Base-by-base conservation (phyloP, 1,284 basidiomycete genomes). In the Ustilago hordei region DNA sequence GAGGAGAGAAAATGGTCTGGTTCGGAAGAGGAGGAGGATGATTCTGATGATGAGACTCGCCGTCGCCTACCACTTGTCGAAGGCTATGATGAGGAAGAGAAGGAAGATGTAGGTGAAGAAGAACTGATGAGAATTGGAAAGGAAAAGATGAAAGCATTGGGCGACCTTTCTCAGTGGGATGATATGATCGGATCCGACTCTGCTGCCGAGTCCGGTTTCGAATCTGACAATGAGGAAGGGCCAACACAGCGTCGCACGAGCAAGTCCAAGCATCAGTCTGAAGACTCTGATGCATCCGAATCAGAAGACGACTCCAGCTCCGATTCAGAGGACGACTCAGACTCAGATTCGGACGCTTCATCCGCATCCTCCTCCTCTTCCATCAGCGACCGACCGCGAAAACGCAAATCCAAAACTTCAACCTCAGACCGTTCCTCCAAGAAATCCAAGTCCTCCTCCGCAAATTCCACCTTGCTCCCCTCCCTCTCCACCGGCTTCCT, bases 401-500 rank as follows among this genome's bases (percentile, higher is more conserved):
- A 70, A 28, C 69, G 64, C 60, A 65, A 67, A 50, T 4, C 56
- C 34, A 45, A 39, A 9, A 48, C 57, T 5, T 48, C 47, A 1
- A n/a, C 55, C 36, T 36, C 65, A 19, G 53, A 45, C 15, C 55
- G 48, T 2, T 34, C 56, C 8, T 19, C 48, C 1, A 71, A 72
- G 48, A 64, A 70, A 31, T 28, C 48, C 19, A 60, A 56, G 38
- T 34, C 38, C 11, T 54, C 65, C 12, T 31, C 64, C 4, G 53
- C 87, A 3, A 88, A 89, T 28, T 95, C 94, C 2, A 91, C 91
- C 1, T 98, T 97, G 88, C 89, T 98, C 2, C 95, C 95, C 23
- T 92, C 93, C 0, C 90, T 98, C 34, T 90, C 93, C 2, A 91
- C 92, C 8, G 95, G 95, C 1, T 98, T 93, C 85, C 71, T 86